These are phyloP conservation scores for Acmispon strigosus DNA, from an alignment of 306 rosid species.

Conservation along the genomic window DNA sequence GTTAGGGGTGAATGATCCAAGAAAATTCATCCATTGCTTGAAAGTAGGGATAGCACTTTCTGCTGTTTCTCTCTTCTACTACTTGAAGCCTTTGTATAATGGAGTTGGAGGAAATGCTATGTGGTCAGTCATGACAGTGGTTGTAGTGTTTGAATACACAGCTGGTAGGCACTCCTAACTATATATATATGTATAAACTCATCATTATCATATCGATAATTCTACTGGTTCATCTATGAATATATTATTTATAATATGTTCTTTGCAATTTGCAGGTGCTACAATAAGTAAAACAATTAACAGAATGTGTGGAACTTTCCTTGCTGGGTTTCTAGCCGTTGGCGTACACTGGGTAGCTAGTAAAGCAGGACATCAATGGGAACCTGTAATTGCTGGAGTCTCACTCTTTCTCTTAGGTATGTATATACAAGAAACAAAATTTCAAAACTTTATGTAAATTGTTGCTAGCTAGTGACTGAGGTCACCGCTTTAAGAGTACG, in stretches of 20 bases:
- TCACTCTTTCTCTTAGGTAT: slow-evolving; percentile 73
- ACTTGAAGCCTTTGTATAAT: slow-evolving; percentile 65
- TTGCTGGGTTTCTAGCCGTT: slow-evolving; percentile 66
- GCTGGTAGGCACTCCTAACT: slow-evolving; percentile 40
- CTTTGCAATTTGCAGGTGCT: slow-evolving; percentile 74
- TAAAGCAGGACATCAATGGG: slow-evolving; percentile 50
- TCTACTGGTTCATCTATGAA: too few species aligned
- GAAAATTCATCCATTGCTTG: slow-evolving; percentile 63
- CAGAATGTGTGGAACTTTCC: slow-evolving; percentile 61
- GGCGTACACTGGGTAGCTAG: slow-evolving; percentile 70
- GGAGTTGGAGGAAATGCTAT: slow-evolving; percentile 77
- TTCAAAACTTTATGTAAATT: too few species aligned
- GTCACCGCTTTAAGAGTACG: too few species aligned
- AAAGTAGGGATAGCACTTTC: slow-evolving; percentile 83
- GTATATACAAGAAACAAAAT: background rate
- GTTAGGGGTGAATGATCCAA: slow-evolving; percentile 67
- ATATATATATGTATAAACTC: too few species aligned
- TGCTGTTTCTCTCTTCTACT: slow-evolving; percentile 66
- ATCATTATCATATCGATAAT: too few species aligned
- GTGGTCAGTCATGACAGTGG: slow-evolving; percentile 86
- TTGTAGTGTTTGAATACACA: slow-evolving; percentile 59
- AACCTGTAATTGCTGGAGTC: slow-evolving; percentile 49
- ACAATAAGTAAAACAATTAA: slow-evolving; percentile 55
- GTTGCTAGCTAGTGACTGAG: too few species aligned
- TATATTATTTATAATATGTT: too few species aligned